Percentiles rank a stretch among this genome's conserved stretches.
These are phyloP conservation scores for Diaporthe ilicicola DNA, from an alignment of 2,329 filamentous ascomycete species.

Conservation along the genomic window DNA sequence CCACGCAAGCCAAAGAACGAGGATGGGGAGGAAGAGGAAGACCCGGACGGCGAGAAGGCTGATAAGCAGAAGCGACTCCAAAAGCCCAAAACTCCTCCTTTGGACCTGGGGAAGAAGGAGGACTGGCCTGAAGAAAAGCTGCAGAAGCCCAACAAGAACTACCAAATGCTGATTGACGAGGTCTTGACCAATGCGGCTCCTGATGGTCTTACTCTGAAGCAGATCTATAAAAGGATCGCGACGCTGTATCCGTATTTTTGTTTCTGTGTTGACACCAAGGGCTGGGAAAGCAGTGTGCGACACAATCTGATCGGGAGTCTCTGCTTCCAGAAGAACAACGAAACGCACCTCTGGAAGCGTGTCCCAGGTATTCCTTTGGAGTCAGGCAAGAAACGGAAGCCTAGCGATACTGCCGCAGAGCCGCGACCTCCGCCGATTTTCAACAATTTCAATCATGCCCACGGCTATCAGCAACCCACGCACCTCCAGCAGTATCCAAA, in stretches of 20 bases:
- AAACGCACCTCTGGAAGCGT: constrained; percentile 64
- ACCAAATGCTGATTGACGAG: constrained; percentile 68
- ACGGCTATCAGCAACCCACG: constrained; percentile 31
- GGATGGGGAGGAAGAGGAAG: constrained; percentile 64
- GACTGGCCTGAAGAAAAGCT: constrained; percentile 67
- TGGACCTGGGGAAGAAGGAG: constrained; percentile 59
- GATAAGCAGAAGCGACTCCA: constrained; percentile 68
- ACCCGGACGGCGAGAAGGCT: constrained; percentile 62
- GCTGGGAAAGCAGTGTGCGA: constrained; percentile 73
- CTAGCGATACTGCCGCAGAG: constrained; percentile 50
- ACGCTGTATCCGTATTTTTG: constrained; percentile 67
- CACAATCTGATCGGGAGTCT: constrained; percentile 71
- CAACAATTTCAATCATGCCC: constrained; percentile 33
- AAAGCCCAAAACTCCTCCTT: constrained; percentile 69
- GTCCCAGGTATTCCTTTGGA: constrained; percentile 67
- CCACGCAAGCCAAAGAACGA: constrained; percentile 57
- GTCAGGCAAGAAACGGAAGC: constrained; percentile 68
- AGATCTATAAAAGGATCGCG: constrained; percentile 70
- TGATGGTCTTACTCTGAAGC: constrained; percentile 65
- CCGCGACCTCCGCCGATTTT: constrained; percentile 39
- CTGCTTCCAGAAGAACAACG: constrained; percentile 67
- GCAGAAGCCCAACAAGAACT: constrained; percentile 70
- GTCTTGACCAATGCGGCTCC: constrained; percentile 59
- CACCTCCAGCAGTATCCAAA: constrained; percentile 36
- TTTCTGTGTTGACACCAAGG: constrained; percentile 68